These are phyloP conservation scores for Penicillium janthinellum DNA, from an alignment of 2,329 filamentous ascomycete species.

Conservation along the genomic window DNA sequence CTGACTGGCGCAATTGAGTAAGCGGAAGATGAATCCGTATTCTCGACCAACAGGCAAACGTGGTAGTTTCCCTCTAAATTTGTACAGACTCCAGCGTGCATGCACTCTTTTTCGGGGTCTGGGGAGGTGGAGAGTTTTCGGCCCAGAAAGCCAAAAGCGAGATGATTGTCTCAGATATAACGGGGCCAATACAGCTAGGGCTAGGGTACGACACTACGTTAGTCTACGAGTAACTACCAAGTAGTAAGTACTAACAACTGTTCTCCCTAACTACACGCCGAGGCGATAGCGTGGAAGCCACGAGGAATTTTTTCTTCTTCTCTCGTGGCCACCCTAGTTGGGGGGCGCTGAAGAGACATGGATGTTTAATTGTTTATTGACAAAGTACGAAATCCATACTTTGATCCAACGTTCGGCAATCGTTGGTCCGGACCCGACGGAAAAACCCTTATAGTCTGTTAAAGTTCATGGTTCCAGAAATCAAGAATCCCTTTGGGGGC, in stretches of 20 bases:
- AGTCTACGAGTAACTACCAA: too few species aligned
- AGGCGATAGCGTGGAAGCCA: not conserved
- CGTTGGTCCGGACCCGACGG: not conserved
- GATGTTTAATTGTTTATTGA: not conserved
- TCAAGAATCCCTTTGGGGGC: not conserved
- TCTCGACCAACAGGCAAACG: not conserved
- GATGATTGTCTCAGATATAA: constrained; percentile 1
- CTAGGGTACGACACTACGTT: not conserved
- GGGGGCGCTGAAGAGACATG: not conserved
- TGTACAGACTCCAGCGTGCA: not conserved
- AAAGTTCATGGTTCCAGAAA: not conserved
- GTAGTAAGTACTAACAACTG: too few species aligned
- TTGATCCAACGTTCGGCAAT: not conserved
- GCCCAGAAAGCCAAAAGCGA: not conserved
- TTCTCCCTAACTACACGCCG: not conserved
- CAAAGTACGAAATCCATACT: not conserved
- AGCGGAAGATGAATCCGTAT: not conserved
- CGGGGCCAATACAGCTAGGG: not conserved
- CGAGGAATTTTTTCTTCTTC: not conserved
- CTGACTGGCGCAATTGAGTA: not conserved
- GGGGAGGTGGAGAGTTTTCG: not conserved
- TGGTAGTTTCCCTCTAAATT: not conserved
- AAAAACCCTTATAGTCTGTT: not conserved
- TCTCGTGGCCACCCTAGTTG: not conserved
- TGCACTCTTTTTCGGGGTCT: not conserved